Conservation (phyloP, 768 basidiomycete genomes). For the Xerocomellus chrysenteron region DNA sequence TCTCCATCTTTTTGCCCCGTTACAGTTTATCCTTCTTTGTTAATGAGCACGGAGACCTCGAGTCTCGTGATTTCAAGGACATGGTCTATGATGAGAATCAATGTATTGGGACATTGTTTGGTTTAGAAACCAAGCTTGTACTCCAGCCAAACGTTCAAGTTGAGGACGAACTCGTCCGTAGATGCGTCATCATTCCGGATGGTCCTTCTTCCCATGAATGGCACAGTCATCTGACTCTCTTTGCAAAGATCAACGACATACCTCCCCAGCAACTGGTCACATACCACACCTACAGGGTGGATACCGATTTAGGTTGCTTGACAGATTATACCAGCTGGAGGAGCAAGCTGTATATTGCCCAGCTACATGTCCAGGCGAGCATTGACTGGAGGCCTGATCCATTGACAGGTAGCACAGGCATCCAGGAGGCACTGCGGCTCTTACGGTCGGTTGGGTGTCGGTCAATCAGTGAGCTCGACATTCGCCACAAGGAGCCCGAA, state of each 20-base stretch:
- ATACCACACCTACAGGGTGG: not conserved
- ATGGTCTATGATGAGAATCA: conserved; percentile 41
- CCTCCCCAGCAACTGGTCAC: too few species aligned
- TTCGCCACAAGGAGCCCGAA: too few species aligned
- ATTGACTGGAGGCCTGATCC: not conserved
- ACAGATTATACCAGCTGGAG: not conserved
- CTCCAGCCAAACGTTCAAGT: not conserved
- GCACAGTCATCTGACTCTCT: too few species aligned
- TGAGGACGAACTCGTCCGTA: not conserved
- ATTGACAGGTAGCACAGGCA: not conserved
- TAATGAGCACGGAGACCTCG: conserved; percentile 24
- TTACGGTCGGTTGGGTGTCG: conserved; percentile 10
- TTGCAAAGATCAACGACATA: too few species aligned
- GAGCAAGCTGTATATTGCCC: not conserved
- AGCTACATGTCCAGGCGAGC: not conserved
- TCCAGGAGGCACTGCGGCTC: not conserved
- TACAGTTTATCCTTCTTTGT: conserved; percentile 39
- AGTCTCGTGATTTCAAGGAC: conserved; percentile 37
- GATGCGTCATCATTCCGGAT: not conserved
- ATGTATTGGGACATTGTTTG: conserved; percentile 40
- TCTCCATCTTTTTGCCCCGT: conserved; percentile 33
- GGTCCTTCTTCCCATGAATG: not conserved
- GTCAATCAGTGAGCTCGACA: conserved; percentile 37
- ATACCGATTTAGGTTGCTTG: not conserved
- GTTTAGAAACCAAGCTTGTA: conserved; percentile 37